phyloP scores from a whole-genome alignment of 208 protist species.

The Balamuthia mandrillaris region DNA sequence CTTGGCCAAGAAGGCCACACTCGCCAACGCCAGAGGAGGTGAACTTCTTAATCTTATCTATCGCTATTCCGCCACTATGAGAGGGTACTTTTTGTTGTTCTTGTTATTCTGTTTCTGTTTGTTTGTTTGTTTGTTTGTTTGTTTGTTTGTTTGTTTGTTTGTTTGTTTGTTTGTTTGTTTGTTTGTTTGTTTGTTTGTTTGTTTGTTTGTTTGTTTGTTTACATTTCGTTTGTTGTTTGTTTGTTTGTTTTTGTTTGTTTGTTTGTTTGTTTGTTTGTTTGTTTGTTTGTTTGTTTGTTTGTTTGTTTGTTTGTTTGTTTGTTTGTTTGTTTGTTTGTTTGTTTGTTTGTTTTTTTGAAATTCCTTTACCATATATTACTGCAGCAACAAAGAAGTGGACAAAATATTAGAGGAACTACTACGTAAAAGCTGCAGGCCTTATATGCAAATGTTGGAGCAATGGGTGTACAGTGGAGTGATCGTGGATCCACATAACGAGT shows the following conservation, averaged over 20 bases:
- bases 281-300: neutral
- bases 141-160: neutral
- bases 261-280: neutral
- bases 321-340: neutral
- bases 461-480: slow-evolving; percentile 2
- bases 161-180: neutral
- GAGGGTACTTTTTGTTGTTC: neutral
- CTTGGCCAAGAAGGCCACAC: neutral
- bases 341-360: too few species aligned
- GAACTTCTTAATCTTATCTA: neutral
- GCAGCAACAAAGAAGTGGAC: neutral
- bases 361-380: too few species aligned
- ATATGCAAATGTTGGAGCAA: slow-evolving; percentile 1
- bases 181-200: neutral
- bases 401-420: neutral
- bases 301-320: neutral
- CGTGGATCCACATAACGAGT: neutral
- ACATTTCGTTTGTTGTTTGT: too few species aligned
- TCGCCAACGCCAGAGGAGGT: neutral
- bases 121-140: neutral
- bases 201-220: neutral
- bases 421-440: neutral
- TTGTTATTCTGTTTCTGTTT: neutral
- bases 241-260: neutral
- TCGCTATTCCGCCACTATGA: neutral